Evolutionary conservation across 2,329 filamentous ascomycete species (phyloP), one percentile per base, ranked within the genome.

Genomic region (Pseudocercospora fijiensis): DNA sequence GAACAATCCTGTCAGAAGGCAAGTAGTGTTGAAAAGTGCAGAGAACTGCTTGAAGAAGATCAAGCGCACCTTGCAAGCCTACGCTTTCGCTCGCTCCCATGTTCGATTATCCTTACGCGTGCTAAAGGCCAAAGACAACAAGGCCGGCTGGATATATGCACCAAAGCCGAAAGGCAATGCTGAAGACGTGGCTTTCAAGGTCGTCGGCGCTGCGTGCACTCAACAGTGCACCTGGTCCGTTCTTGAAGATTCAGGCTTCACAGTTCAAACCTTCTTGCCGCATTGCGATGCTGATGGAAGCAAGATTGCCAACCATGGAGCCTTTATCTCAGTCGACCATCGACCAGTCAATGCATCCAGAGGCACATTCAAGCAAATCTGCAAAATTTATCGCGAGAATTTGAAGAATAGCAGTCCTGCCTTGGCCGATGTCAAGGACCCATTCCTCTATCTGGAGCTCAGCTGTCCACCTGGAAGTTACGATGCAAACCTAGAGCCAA

Each of bases 401-500:
- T 61, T 90, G 20, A 75, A 73, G 67, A 71, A 70, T 59, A 61
- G 68, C 0, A 67, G 71, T 52, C 3, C 65, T 28, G 26, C 61
- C 0, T 69, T 77, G 8, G 64, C 69, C 6, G 69, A 74, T 9
- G 68, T 80, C 22, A 81, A 79, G 18, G 83, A 85, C 57, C 82
- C 83, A 0, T 92, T 92, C 71, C 75, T 92, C 45, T 81, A 81
- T 45, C 75, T 93, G 41, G 84, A 86, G 62, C 86, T 93, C 28
- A 74, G 74, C 13, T 92, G 89, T 70, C 83, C 85, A 0, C 72
- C 78, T 0, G 82, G 82, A 27, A 87, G 81, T 63, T 93, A 93
- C 70, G 90, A 93, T 75, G 80, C 83, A 1, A 93, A 92, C 68
- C 76, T 92, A 5, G 86, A 91, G 64, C 85, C 89, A 3, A 80